Evolutionary conservation across 257 asterid species (phyloP).

Genomic region (Solanum gracilifrons): DNA sequence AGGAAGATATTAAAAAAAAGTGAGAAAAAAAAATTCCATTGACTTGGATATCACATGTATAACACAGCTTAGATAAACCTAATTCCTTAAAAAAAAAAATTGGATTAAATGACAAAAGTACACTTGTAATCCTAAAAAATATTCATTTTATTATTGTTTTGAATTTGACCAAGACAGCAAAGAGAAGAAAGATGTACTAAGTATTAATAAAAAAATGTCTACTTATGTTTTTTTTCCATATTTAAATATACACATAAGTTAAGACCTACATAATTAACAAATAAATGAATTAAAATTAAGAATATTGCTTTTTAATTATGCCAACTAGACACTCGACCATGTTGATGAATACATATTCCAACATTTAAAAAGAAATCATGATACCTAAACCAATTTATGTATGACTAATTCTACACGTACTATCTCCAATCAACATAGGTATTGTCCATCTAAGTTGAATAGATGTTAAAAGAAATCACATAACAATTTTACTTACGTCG

Average conservation of each 20-base stretch:
- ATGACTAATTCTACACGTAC: fast-evolving
- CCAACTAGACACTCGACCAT: not conserved
- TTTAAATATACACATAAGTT: not conserved
- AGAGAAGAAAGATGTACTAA: not conserved
- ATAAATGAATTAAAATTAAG: not conserved
- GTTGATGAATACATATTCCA: not conserved
- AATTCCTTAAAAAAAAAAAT: not conserved
- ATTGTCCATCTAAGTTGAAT: not conserved
- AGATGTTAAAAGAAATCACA: not conserved
- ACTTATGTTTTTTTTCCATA: no score
- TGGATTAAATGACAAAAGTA: not conserved
- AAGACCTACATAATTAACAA: not conserved
- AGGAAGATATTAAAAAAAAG: not conserved
- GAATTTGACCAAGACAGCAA: not conserved
- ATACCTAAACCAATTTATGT: not conserved
- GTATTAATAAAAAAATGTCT: not conserved
- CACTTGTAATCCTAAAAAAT: not conserved
- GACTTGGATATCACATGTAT: not conserved
- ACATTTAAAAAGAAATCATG: not conserved
- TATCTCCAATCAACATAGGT: not conserved
- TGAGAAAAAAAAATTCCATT: not conserved
- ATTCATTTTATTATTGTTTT: not conserved
- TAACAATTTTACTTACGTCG: not conserved
- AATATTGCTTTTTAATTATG: not conserved
- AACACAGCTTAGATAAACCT: not conserved